A percentile compares a stretch with the other conserved stretches of the same genome.
Evolutionary conservation across 306 rosid species (phyloP).

Genomic region (Castanea sativa): DNA sequence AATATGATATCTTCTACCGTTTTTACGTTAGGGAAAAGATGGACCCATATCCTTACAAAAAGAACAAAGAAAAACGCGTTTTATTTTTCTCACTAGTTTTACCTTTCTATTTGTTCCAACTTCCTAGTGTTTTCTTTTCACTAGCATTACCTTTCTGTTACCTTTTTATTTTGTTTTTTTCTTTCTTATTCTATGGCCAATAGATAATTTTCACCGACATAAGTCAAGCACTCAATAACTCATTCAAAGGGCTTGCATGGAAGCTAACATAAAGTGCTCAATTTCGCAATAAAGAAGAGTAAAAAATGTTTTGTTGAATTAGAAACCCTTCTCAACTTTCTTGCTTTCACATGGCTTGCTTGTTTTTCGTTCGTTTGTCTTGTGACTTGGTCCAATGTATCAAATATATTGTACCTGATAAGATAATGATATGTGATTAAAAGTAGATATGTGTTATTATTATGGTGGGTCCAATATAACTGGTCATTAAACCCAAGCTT

Average conservation of each 20-base stretch:
- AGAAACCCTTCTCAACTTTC: conserved; percentile 1
- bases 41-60: too few relatives aligned
- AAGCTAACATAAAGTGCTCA: not conserved
- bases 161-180: not conserved
- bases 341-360: not conserved
- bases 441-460: too few relatives aligned
- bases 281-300: not conserved
- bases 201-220: not conserved
- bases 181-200: not conserved
- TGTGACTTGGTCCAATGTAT: too few relatives aligned
- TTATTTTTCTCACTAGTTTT: not conserved
- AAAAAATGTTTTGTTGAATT: not conserved
- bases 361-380: not conserved
- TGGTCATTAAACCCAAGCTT: too few relatives aligned
- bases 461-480: too few relatives aligned
- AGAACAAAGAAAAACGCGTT: too few relatives aligned
- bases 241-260: not conserved
- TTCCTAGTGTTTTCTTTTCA: not conserved
- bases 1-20: too few relatives aligned
- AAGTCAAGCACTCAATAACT: not conserved
- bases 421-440: too few relatives aligned
- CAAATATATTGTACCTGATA: fast-evolving
- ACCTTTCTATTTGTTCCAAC: not conserved
- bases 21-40: too few relatives aligned
- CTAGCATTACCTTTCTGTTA: not conserved